These are phyloP conservation scores for Cryphonectria nitschkei DNA, from an alignment of 2,329 filamentous ascomycete species.

Conservation along the genomic window DNA sequence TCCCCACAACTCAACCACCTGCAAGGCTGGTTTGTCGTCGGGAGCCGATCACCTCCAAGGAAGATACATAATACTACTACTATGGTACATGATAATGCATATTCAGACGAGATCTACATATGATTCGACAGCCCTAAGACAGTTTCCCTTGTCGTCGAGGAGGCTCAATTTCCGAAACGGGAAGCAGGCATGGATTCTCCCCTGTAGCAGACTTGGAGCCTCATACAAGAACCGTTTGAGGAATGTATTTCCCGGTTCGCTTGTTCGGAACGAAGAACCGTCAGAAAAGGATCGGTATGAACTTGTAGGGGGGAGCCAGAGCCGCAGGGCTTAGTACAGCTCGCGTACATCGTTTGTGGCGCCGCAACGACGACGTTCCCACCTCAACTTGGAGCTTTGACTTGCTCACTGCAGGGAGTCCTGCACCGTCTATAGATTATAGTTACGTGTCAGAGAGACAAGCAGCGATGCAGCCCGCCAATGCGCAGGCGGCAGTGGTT, in stretches of 20 bases:
- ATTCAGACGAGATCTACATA: not conserved
- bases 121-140: conserved; percentile 1
- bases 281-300: not conserved
- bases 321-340: not conserved
- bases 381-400: too few relatives aligned
- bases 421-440: not conserved
- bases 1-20: too few relatives aligned
- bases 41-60: not conserved
- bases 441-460: too few relatives aligned
- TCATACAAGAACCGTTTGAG: conserved; percentile 27
- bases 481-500: not conserved
- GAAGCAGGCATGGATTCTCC: conserved; percentile 11
- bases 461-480: not conserved
- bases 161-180: conserved; percentile 20
- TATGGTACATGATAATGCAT: not conserved
- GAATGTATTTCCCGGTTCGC: not conserved
- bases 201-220: conserved; percentile 19
- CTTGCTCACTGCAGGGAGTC: too few relatives aligned
- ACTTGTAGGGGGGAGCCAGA: not conserved
- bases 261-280: conserved; percentile 1
- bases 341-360: not conserved
- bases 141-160: conserved; percentile 10
- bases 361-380: not conserved
- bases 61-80: not conserved
- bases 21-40: too few relatives aligned